Evolutionary conservation across 768 basidiomycete species (phyloP).

Genomic region (Agaricus bisporus): DNA sequence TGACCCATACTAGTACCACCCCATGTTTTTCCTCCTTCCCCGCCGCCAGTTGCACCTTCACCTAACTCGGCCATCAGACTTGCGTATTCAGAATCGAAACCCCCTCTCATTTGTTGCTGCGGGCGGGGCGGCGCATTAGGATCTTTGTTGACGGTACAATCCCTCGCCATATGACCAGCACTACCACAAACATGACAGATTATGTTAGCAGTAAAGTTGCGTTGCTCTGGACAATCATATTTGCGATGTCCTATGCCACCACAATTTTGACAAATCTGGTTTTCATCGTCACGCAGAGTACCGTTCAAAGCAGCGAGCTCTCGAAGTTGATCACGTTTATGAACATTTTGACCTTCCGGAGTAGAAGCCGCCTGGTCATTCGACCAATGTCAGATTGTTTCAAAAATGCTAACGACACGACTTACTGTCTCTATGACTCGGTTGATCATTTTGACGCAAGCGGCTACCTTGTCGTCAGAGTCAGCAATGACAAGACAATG

Average conservation of each 20-base stretch:
- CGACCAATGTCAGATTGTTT: not conserved
- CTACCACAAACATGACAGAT: slow-evolving; percentile 98
- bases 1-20: slow-evolving; percentile 46
- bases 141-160: slow-evolving; percentile 92
- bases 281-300: slow-evolving; percentile 98
- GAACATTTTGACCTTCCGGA: slow-evolving; percentile 98
- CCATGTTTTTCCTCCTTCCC: slow-evolving; percentile 52
- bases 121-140: slow-evolving; percentile 57
- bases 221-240: slow-evolving; percentile 98
- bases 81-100: slow-evolving; percentile 97
- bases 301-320: slow-evolving; percentile 97
- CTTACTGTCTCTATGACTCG: slow-evolving; percentile 95
- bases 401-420: slow-evolving; percentile 10
- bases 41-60: slow-evolving; percentile 58
- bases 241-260: slow-evolving; percentile 93
- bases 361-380: slow-evolving; percentile 85
- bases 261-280: slow-evolving; percentile 98
- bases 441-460: slow-evolving; percentile 94
- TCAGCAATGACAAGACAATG: slow-evolving; percentile 97
- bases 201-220: slow-evolving; percentile 98
- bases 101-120: slow-evolving; percentile 57
- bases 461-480: slow-evolving; percentile 82
- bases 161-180: slow-evolving; percentile 98
- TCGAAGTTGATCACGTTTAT: slow-evolving; percentile 97
- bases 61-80: slow-evolving; percentile 97